Conservation (phyloP, 108 stramenopile genomes). For the Cyclotella atomus region DNA sequence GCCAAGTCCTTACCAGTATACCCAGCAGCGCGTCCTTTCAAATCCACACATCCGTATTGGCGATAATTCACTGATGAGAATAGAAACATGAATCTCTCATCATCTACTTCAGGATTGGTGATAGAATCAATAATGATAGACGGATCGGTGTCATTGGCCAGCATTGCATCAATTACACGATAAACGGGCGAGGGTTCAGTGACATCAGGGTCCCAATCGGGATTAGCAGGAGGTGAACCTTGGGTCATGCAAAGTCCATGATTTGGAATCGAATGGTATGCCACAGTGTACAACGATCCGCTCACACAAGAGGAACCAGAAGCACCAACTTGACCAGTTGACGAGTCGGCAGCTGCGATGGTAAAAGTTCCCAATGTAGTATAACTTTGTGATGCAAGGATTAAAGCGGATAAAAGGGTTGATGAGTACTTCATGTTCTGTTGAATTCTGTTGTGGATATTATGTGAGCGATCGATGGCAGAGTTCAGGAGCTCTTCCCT, state of each 20-base stretch:
- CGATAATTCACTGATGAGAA: slow-evolving; percentile 11
- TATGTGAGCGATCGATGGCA: no score
- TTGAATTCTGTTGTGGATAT: neutral
- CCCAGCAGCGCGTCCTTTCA: slow-evolving; percentile 7
- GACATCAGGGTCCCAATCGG: neutral
- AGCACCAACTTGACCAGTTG: slow-evolving; percentile 19
- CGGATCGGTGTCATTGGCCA: slow-evolving; percentile 11
- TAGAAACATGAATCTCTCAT: neutral
- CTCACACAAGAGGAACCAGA: slow-evolving; percentile 12
- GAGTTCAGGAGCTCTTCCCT: no score
- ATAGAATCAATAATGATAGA: slow-evolving; percentile 13
- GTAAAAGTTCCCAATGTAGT: neutral
- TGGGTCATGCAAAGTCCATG: slow-evolving; percentile 21
- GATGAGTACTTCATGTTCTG: neutral
- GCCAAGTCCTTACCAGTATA: slow-evolving; percentile 16
- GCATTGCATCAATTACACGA: neutral
- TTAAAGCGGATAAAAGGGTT: neutral
- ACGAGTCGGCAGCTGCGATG: slow-evolving; percentile 11
- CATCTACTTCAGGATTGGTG: slow-evolving; percentile 13
- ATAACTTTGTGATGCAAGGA: no score
- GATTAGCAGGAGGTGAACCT: slow-evolving; percentile 6
- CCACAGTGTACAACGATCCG: neutral
- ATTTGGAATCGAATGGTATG: slow-evolving; percentile 11
- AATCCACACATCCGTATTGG: slow-evolving; percentile 27
- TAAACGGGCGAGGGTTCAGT: slow-evolving; percentile 5